Conservation (phyloP, 2,329 filamentous ascomycete genomes). For the Paecilomyces sp. region DNA sequence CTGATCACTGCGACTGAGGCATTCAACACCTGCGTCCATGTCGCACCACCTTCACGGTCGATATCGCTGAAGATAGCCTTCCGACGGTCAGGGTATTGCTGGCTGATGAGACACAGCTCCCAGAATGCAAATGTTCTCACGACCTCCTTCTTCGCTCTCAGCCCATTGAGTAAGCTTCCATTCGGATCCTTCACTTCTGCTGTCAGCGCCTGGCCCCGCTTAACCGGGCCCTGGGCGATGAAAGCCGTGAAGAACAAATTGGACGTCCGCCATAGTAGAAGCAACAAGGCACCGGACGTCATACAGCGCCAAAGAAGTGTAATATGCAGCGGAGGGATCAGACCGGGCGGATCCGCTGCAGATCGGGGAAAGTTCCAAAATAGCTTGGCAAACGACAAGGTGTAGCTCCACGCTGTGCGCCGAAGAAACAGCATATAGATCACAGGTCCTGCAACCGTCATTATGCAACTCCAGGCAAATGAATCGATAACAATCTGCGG, state of each 20-base stretch:
- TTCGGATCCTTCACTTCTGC: conserved; percentile 85
- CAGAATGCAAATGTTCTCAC: conserved; percentile 81
- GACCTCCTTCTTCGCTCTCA: conserved; percentile 75
- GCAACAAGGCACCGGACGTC: conserved; percentile 59
- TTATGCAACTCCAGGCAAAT: conserved; percentile 28
- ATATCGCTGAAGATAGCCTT: conserved; percentile 82
- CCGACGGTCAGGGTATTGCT: conserved; percentile 65
- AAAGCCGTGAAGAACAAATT: conserved; percentile 76
- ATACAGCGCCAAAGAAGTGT: conserved; percentile 51
- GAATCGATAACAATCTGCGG: conserved; percentile 24
- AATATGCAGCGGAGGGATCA: conserved; percentile 51
- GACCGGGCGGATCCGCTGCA: conserved; percentile 50
- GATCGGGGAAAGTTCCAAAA: conserved; percentile 71
- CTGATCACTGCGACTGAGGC: conserved; percentile 64
- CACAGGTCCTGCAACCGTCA: conserved; percentile 43
- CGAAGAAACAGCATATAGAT: conserved; percentile 60
- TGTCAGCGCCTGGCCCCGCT: conserved; percentile 77
- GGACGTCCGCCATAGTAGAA: conserved; percentile 67
- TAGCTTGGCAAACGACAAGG: conserved; percentile 62
- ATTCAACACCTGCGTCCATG: conserved; percentile 71
- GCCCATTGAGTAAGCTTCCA: conserved; percentile 74
- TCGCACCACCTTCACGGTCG: conserved; percentile 69
- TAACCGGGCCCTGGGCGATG: conserved; percentile 72
- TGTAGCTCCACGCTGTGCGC: conserved; percentile 58
- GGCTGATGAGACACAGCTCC: conserved; percentile 77